Conservation (phyloP, 768 basidiomycete genomes). For the Leccinum boreale region DNA sequence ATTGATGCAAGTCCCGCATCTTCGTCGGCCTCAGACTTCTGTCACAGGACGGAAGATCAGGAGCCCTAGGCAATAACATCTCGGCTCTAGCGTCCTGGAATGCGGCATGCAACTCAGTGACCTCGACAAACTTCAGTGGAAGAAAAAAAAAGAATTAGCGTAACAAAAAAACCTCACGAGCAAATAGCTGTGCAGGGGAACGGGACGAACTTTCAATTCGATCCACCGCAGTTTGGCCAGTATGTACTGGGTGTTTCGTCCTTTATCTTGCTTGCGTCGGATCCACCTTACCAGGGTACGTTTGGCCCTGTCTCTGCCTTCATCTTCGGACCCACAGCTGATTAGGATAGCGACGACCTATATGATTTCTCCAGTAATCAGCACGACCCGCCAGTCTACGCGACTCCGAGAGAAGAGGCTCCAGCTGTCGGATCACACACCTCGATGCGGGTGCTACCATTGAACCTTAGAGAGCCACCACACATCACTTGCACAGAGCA, state of each 20-base stretch:
- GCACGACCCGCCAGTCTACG: not conserved
- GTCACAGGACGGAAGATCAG: conserved; percentile 19
- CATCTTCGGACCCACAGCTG: conserved; percentile 15
- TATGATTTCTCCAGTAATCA: not conserved
- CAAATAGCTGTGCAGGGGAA: not conserved
- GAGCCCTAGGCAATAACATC: conserved; percentile 26
- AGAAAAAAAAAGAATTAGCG: not conserved
- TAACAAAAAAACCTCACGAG: not conserved
- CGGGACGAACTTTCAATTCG: conserved; percentile 24
- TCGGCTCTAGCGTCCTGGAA: conserved; percentile 32
- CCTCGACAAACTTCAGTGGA: conserved; percentile 27
- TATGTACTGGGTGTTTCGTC: conserved; percentile 28
- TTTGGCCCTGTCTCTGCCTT: conserved; percentile 27
- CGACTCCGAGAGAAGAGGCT: not conserved
- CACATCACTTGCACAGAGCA: conserved; percentile 12
- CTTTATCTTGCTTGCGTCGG: conserved; percentile 26
- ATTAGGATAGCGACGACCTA: conserved; percentile 29
- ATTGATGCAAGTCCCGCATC: not conserved
- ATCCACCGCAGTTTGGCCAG: conserved; percentile 25
- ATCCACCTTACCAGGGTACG: conserved; percentile 31
- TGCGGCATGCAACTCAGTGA: conserved; percentile 24
- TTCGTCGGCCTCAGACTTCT: not conserved
- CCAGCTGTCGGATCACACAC: conserved; percentile 2
- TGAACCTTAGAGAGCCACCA: conserved; percentile 18
- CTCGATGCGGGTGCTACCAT: conserved; percentile 28